A percentile compares a stretch with the other conserved stretches of the same genome.
Conservation (phyloP, 2,329 filamentous ascomycete genomes). For the Fusarium gaditjirri region DNA sequence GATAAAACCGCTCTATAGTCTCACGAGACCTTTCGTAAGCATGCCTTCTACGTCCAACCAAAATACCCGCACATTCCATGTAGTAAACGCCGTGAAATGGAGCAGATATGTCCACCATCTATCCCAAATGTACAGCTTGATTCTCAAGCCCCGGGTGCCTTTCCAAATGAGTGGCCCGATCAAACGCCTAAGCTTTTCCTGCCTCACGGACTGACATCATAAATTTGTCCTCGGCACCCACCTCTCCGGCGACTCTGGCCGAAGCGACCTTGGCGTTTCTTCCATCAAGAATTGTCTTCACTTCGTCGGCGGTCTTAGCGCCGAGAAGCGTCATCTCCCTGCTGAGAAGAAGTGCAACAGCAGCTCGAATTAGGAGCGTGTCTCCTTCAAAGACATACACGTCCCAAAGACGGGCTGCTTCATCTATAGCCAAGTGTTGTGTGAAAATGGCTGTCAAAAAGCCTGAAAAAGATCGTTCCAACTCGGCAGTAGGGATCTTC, state of each 20-base stretch:
- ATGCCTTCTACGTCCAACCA: slow-evolving; percentile 30
- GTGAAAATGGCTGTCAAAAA: slow-evolving; percentile 76
- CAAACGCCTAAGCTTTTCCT: slow-evolving; percentile 45
- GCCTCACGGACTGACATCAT: slow-evolving; percentile 51
- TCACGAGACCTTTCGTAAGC: slow-evolving; percentile 30
- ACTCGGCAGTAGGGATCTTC: slow-evolving; percentile 56
- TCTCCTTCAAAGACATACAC: slow-evolving; percentile 87
- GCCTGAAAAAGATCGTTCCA: slow-evolving; percentile 66
- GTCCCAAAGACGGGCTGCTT: slow-evolving; percentile 80
- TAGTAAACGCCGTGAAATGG: slow-evolving; percentile 42
- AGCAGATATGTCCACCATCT: slow-evolving; percentile 41
- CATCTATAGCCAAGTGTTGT: slow-evolving; percentile 70
- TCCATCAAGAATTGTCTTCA: slow-evolving; percentile 52
- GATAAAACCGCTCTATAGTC: slow-evolving; percentile 36
- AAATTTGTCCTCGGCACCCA: slow-evolving; percentile 60
- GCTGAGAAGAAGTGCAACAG: slow-evolving; percentile 71
- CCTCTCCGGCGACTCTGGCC: slow-evolving; percentile 51
- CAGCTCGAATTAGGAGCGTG: slow-evolving; percentile 74
- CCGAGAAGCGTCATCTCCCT: slow-evolving; percentile 64
- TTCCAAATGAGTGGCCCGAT: slow-evolving; percentile 8
- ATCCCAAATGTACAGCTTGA: slow-evolving; percentile 43
- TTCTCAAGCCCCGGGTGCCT: slow-evolving; percentile 14
- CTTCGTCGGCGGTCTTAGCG: slow-evolving; percentile 57
- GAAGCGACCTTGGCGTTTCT: slow-evolving; percentile 46
- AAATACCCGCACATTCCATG: slow-evolving; percentile 32